Percentiles rank a stretch among this genome's conserved stretches.
These are phyloP conservation scores for Kuraishia ogatae DNA, from an alignment of 805 yeast species.

Conservation along the genomic window DNA sequence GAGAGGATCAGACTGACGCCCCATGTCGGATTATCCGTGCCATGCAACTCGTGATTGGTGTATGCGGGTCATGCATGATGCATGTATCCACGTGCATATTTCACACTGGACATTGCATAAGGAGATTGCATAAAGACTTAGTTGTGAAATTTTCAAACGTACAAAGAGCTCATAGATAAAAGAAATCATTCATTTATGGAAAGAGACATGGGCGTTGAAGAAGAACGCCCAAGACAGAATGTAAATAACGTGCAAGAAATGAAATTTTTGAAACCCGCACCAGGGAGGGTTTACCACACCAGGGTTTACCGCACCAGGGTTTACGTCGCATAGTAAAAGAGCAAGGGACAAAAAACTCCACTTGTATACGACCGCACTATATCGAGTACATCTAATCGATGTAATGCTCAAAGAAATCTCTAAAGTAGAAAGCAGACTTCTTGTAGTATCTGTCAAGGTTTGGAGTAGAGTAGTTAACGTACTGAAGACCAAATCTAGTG, in stretches of 20 bases:
- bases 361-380: not conserved
- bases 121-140: not conserved
- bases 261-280: not conserved
- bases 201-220: not conserved
- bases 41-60: not conserved
- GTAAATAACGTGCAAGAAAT: not conserved
- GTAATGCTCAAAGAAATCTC: not conserved
- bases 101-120: not conserved
- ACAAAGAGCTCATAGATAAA: no score
- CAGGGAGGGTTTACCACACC: not conserved
- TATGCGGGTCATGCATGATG: not conserved
- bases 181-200: not conserved
- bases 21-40: not conserved
- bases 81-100: not conserved
- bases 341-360: not conserved
- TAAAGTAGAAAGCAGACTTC: slow-evolving; percentile 5
- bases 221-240: not conserved
- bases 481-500: slow-evolving; percentile 18
- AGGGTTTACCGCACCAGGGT: no score
- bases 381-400: not conserved
- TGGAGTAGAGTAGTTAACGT: slow-evolving; percentile 19
- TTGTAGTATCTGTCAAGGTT: slow-evolving; percentile 14
- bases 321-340: not conserved
- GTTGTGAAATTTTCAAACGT: not conserved
- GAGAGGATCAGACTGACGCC: not conserved